Evolutionary conservation across 305 asterid species (phyloP).

Genomic region (Salvia sclarea): DNA sequence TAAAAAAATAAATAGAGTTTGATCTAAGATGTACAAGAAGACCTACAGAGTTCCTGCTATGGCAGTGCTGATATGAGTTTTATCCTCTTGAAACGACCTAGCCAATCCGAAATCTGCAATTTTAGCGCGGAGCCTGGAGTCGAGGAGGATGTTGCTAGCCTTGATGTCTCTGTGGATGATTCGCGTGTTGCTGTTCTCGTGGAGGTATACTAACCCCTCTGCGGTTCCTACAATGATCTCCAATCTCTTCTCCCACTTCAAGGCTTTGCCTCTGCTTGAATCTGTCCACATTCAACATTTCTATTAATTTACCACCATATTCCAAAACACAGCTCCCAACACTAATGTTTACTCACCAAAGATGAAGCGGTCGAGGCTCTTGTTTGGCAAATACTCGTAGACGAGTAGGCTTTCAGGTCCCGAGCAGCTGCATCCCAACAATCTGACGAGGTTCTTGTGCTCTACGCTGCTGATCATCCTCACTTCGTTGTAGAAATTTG

Average conservation of each 20-base stretch:
- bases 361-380: conserved; percentile 71
- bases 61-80: conserved; percentile 79
- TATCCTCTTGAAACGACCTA: conserved; percentile 75
- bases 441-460: conserved; percentile 67
- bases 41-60: conserved; percentile 85
- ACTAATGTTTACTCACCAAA: conserved; percentile 53
- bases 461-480: conserved; percentile 67
- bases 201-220: conserved; percentile 79
- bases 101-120: conserved; percentile 91
- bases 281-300: conserved; percentile 43
- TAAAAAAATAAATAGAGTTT: too few species aligned
- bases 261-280: conserved; percentile 47
- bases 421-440: conserved; percentile 76
- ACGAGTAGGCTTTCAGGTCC: conserved; percentile 88
- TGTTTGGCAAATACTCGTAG: conserved; percentile 64
- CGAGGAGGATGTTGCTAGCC: conserved; percentile 76
- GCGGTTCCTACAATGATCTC: conserved; percentile 65
- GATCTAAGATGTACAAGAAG: background rate
- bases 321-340: background rate
- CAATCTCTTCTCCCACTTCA: conserved; percentile 69
- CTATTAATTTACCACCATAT: background rate
- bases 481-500: conserved; percentile 76
- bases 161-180: conserved; percentile 79
- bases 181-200: conserved; percentile 59
- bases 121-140: conserved; percentile 56